A percentile compares a stretch with the other conserved stretches of the same genome.
phyloP scores from a whole-genome alignment of 2,329 filamentous ascomycete genomes.

The Blumeriella jaapii region DNA sequence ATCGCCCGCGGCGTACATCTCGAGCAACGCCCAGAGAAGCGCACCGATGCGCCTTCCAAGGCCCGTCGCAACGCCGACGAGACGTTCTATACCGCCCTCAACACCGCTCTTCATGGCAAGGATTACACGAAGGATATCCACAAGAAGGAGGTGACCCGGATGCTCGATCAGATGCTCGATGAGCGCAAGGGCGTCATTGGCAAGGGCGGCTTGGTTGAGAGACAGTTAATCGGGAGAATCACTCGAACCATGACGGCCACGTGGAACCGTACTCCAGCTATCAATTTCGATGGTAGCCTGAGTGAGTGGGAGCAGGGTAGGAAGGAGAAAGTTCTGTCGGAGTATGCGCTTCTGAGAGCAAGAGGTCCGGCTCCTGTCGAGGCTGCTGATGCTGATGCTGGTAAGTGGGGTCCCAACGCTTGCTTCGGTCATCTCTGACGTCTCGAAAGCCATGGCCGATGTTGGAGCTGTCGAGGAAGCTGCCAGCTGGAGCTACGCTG shows the following conservation, averaged over 20 bases:
- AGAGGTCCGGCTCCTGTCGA: too few species aligned
- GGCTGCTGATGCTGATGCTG: too few species aligned
- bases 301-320: slow-evolving; percentile 18
- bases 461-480: too few species aligned
- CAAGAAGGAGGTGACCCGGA: slow-evolving; percentile 19
- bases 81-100: slow-evolving; percentile 24
- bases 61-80: slow-evolving; percentile 9
- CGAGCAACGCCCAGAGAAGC: slow-evolving; percentile 14
- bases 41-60: slow-evolving; percentile 6
- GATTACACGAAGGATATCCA: slow-evolving; percentile 16
- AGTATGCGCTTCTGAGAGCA: slow-evolving; percentile 1
- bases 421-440: too few species aligned
- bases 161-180: slow-evolving; percentile 19
- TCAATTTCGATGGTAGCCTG: slow-evolving; percentile 17
- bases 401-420: too few species aligned
- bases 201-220: slow-evolving; percentile 17
- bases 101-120: slow-evolving; percentile 22
- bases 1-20: slow-evolving; percentile 17
- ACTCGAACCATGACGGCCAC: slow-evolving; percentile 21
- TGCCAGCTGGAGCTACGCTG: too few species aligned
- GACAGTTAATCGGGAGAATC: slow-evolving; percentile 15
- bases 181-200: slow-evolving; percentile 18
- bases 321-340: slow-evolving; percentile 6
- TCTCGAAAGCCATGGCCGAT: too few species aligned
- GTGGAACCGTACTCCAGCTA: slow-evolving; percentile 19